Conservation (phyloP, 768 basidiomycete genomes). For the Panellus pusillus region DNA sequence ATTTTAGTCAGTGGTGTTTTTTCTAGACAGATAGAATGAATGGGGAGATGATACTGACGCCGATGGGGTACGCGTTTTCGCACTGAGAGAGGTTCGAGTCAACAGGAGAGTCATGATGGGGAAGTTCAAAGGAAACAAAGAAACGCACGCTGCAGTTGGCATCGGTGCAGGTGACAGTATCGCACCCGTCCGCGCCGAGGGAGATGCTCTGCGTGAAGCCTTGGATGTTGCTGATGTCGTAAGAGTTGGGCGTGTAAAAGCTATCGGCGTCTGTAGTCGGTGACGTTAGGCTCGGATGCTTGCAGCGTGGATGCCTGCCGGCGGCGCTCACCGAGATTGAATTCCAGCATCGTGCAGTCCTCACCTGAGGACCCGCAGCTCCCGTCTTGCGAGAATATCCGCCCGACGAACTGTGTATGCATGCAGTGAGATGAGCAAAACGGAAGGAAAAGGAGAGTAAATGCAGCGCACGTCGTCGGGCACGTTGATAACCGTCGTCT, state of each 20-base stretch:
- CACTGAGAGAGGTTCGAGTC: background rate
- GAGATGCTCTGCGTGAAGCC: slow-evolving; percentile 21
- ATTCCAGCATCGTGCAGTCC: slow-evolving; percentile 18
- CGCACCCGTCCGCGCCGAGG: slow-evolving; percentile 14
- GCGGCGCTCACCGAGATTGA: slow-evolving; percentile 9
- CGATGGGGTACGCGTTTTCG: slow-evolving; percentile 15
- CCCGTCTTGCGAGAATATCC: slow-evolving; percentile 12
- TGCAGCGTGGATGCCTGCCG: background rate
- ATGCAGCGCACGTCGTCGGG: background rate
- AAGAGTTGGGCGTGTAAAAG: slow-evolving; percentile 20
- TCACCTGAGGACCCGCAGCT: slow-evolving; percentile 12
- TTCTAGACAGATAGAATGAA: background rate
- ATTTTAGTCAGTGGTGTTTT: background rate
- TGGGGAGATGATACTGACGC: slow-evolving; percentile 2
- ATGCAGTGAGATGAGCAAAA: background rate
- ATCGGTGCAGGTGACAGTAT: slow-evolving; percentile 14
- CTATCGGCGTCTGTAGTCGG: slow-evolving; percentile 10
- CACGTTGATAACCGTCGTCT: slow-evolving; percentile 6
- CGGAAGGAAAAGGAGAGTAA: background rate
- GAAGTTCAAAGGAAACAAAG: background rate
- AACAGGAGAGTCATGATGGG: background rate
- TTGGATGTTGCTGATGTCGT: slow-evolving; percentile 19
- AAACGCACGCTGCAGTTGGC: slow-evolving; percentile 12
- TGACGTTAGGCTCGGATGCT: too few relatives aligned
- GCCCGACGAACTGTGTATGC: slow-evolving; percentile 11